Evolutionary conservation across 306 rosid genomes (phyloP).

Genomic region (Bauhinia variegata): DNA sequence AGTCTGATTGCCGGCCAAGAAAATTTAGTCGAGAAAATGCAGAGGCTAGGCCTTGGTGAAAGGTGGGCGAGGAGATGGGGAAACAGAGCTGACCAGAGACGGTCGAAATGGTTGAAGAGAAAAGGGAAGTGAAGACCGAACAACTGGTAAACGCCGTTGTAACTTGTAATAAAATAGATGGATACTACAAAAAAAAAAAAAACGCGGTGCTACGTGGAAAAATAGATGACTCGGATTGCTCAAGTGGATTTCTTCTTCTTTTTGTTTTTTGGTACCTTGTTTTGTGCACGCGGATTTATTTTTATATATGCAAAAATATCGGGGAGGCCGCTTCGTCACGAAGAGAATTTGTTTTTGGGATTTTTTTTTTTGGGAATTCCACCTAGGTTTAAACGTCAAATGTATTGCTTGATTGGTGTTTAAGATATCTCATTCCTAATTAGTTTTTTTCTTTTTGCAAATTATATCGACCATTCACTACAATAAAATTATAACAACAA

Average conservation of each 20-base stretch:
- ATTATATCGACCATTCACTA: too few relatives aligned
- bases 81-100: conserved; percentile 27
- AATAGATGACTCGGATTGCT: not conserved
- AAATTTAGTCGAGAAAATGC: conserved; percentile 6
- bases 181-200: conserved; percentile 18
- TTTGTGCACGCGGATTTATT: not conserved
- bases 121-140: conserved; percentile 18
- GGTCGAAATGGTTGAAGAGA: conserved; percentile 5
- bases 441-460: too few relatives aligned
- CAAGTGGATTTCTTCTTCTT: not conserved
- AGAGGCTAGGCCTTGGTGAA: not conserved
- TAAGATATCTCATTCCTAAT: too few relatives aligned
- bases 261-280: not conserved
- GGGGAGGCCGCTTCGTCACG: too few relatives aligned
- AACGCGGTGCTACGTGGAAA: conserved; percentile 80
- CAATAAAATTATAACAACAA: too few relatives aligned
- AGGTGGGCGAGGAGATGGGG: not conserved
- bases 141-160: conserved; percentile 76
- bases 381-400: too few relatives aligned
- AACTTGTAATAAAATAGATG: conserved; percentile 38
- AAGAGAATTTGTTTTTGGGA: too few relatives aligned
- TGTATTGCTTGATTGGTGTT: too few relatives aligned
- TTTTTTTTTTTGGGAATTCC: too few relatives aligned
- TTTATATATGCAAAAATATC: not conserved
- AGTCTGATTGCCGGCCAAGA: not conserved